These are phyloP conservation scores for Pseudoturritis turrita DNA, from an alignment of 345 rosid species.

Conservation along the genomic window DNA sequence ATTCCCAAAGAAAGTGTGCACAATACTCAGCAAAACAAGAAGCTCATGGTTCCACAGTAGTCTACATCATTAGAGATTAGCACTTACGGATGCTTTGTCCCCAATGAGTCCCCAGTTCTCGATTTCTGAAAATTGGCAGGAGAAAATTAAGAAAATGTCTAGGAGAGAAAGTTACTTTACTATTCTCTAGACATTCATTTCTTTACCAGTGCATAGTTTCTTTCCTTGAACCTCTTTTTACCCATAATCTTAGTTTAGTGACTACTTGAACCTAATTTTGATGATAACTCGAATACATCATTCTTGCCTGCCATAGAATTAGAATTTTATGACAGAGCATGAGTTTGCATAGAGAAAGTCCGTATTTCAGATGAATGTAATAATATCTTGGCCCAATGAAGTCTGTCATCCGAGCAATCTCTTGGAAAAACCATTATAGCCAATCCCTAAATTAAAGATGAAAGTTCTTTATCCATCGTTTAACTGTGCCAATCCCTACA, in stretches of 20 bases:
- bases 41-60: too few relatives aligned
- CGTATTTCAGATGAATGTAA: neutral
- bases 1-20: too few relatives aligned
- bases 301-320: too few relatives aligned
- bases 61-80: neutral
- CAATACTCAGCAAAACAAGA: too few relatives aligned
- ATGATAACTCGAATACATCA: too few relatives aligned
- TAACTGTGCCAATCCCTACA: neutral
- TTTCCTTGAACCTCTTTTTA: too few relatives aligned
- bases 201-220: neutral
- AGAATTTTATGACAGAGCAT: too few relatives aligned
- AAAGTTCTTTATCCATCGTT: neutral
- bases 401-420: constrained; percentile 95
- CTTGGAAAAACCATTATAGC: constrained; percentile 98
- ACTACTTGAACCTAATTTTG: neutral
- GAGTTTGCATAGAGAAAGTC: neutral
- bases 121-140: constrained; percentile 55
- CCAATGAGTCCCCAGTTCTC: constrained; percentile 61
- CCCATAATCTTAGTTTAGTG: neutral
- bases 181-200: neutral
- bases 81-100: constrained; percentile 88
- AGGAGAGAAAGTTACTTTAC: neutral
- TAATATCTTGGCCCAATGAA: constrained; percentile 98
- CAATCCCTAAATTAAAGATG: constrained; percentile 55
- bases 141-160: neutral